Evolutionary conservation across 352 stramenopile genomes (phyloP).

Genomic region (Globisporangium rhizosaccharum): DNA sequence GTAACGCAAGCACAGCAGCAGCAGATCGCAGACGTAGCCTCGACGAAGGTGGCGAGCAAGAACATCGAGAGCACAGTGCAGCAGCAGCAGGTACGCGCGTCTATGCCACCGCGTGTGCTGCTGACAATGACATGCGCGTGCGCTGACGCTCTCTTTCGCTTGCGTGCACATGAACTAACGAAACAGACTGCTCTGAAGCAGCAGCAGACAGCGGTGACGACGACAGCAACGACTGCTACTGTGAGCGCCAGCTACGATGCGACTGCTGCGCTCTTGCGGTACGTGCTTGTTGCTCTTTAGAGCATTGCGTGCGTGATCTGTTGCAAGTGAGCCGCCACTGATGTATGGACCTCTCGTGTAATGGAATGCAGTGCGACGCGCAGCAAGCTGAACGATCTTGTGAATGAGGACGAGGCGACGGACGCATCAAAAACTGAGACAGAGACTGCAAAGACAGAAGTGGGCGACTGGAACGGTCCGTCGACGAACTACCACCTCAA

Average conservation of each 20-base stretch:
- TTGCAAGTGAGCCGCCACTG: background rate
- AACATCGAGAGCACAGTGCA: slow-evolving; percentile 5
- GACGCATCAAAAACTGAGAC: background rate
- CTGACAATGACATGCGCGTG: no score
- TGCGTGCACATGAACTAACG: background rate
- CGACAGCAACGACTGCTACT: background rate
- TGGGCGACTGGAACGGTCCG: slow-evolving; percentile 42
- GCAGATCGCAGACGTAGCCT: background rate
- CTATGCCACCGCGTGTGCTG: background rate
- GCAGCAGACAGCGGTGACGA: background rate
- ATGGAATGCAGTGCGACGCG: slow-evolving; percentile 21
- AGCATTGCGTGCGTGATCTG: background rate
- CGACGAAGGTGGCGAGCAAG: background rate
- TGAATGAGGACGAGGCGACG: slow-evolving; percentile 10
- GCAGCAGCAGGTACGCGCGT: slow-evolving; percentile 8
- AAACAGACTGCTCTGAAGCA: background rate
- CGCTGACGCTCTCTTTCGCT: background rate
- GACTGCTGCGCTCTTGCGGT: slow-evolving; percentile 31
- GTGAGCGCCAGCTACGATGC: slow-evolving; percentile 15
- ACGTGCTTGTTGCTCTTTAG: background rate
- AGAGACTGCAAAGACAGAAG: slow-evolving; percentile 6
- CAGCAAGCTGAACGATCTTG: slow-evolving; percentile 31
- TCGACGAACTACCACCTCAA: slow-evolving; percentile 78
- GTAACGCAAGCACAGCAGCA: slow-evolving; percentile 4
- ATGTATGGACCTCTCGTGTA: background rate